Percentiles rank a stretch among this genome's conserved stretches.
Evolutionary conservation across 495 filamentous ascomycete genomes (phyloP).

Genomic region (Staphylotrichum tortipilum): DNA sequence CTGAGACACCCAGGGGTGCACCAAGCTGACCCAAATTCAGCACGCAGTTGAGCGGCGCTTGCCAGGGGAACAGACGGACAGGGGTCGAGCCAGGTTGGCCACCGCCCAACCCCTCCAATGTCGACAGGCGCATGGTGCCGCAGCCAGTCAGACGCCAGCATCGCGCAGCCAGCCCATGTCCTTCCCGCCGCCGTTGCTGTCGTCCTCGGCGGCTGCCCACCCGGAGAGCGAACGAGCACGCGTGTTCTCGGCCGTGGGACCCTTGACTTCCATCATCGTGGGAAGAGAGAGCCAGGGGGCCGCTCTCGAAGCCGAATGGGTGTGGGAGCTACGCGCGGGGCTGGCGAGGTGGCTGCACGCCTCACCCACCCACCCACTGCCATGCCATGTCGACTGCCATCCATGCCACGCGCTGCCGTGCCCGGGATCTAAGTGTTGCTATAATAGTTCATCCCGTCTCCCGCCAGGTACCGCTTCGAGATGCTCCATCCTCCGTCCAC

Average conservation of each 20-base stretch:
- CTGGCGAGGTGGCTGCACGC: constrained; percentile 1
- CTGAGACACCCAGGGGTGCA: too few species aligned
- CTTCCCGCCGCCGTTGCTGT: constrained; percentile 9
- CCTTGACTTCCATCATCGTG: too few species aligned
- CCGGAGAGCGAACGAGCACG: constrained; percentile 10
- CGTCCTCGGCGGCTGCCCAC: constrained; percentile 13
- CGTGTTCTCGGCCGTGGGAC: constrained; percentile 10
- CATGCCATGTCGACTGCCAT: too few species aligned
- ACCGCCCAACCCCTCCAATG: constrained; percentile 14
- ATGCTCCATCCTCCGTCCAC: constrained; percentile 2
- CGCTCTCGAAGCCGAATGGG: too few species aligned
- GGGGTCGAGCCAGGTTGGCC: too few species aligned
- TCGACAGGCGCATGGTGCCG: neutral
- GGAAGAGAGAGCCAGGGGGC: too few species aligned
- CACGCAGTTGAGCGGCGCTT: constrained; percentile 17
- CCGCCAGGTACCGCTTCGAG: neutral
- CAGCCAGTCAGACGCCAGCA: constrained; percentile 13
- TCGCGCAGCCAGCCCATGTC: neutral
- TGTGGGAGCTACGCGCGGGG: constrained; percentile 6
- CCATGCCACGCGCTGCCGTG: too few species aligned
- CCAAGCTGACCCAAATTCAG: neutral
- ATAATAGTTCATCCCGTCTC: constrained; percentile 6
- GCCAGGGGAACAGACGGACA: constrained; percentile 15
- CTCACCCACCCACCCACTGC: too few species aligned
- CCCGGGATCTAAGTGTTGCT: too few species aligned